phyloP scores from a whole-genome alignment of 495 filamentous ascomycete genomes.

The Neohortaea acidophila region DNA sequence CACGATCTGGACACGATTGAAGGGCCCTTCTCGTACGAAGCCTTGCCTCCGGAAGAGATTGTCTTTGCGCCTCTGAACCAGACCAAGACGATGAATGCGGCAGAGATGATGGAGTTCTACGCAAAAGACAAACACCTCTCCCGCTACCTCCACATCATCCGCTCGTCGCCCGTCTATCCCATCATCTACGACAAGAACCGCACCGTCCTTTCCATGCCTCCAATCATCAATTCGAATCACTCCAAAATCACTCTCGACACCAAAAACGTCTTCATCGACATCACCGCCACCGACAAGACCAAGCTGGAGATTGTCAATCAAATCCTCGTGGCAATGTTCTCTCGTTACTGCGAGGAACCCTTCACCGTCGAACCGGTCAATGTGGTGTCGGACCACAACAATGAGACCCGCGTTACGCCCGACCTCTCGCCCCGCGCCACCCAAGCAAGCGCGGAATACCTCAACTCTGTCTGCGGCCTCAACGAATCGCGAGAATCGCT shows the following conservation, averaged over 20 bases:
- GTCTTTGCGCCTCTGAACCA: slow-evolving; percentile 85
- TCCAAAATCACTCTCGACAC: slow-evolving; percentile 88
- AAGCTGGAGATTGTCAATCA: slow-evolving; percentile 93
- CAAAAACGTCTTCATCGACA: slow-evolving; percentile 88
- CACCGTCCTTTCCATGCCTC: slow-evolving; percentile 81
- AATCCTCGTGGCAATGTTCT: slow-evolving; percentile 95
- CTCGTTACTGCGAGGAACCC: slow-evolving; percentile 67
- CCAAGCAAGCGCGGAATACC: slow-evolving; percentile 74
- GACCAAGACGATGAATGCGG: slow-evolving; percentile 68
- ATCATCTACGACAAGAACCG: slow-evolving; percentile 83
- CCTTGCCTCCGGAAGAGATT: slow-evolving; percentile 80
- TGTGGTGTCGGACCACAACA: slow-evolving; percentile 82
- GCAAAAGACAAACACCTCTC: slow-evolving; percentile 78
- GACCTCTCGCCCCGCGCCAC: slow-evolving; percentile 59
- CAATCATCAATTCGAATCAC: slow-evolving; percentile 93
- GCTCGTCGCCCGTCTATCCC: slow-evolving; percentile 87
- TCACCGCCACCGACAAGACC: slow-evolving; percentile 90
- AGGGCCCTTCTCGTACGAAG: slow-evolving; percentile 94
- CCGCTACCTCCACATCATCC: slow-evolving; percentile 79
- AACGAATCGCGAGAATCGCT: slow-evolving; percentile 54
- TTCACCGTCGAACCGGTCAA: slow-evolving; percentile 91
- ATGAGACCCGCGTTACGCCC: slow-evolving; percentile 61
- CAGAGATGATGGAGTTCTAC: slow-evolving; percentile 87
- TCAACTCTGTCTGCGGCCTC: slow-evolving; percentile 82
- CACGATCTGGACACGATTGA: slow-evolving; percentile 89